A percentile compares a stretch with the other conserved stretches of the same genome.
These are phyloP conservation scores for Claviceps sp. DNA, from an alignment of 2,329 filamentous ascomycete species.

Conservation along the genomic window DNA sequence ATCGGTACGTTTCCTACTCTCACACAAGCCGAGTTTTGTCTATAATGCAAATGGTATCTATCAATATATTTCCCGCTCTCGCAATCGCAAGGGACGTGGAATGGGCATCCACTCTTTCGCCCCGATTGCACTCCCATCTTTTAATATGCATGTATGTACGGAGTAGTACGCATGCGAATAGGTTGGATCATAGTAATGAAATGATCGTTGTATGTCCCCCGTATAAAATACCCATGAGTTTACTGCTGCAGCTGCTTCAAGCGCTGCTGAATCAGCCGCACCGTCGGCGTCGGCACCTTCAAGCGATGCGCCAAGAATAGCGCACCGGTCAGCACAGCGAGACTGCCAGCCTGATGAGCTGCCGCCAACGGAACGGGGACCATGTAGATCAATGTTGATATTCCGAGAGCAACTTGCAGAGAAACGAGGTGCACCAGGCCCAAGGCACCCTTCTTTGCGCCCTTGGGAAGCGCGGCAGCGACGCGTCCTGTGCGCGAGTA, in stretches of 20 bases:
- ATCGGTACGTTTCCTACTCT: too few relatives aligned
- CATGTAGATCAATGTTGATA: conserved; percentile 84
- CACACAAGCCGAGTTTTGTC: too few relatives aligned
- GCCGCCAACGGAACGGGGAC: conserved; percentile 81
- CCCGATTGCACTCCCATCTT: neutral
- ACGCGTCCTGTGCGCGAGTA: conserved; percentile 58
- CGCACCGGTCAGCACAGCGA: conserved; percentile 73
- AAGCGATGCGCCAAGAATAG: conserved; percentile 68
- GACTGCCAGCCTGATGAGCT: conserved; percentile 79
- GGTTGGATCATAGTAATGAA: too few relatives aligned
- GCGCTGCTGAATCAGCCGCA: conserved; percentile 44
- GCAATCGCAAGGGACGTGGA: too few relatives aligned
- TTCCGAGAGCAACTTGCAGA: conserved; percentile 74
- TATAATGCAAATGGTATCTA: too few relatives aligned
- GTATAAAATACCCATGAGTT: too few relatives aligned
- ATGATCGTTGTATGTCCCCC: too few relatives aligned
- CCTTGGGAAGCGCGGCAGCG: conserved; percentile 43
- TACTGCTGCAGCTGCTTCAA: conserved; percentile 20
- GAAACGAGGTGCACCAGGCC: conserved; percentile 74
- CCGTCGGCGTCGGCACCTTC: conserved; percentile 55
- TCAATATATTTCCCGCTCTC: too few relatives aligned
- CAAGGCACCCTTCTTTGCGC: conserved; percentile 54
- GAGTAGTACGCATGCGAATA: too few relatives aligned
- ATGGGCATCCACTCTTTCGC: too few relatives aligned
- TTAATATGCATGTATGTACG: neutral